These are phyloP conservation scores for Phytophthora vignae DNA, from an alignment of 352 stramenopile species.

Conservation along the genomic window DNA sequence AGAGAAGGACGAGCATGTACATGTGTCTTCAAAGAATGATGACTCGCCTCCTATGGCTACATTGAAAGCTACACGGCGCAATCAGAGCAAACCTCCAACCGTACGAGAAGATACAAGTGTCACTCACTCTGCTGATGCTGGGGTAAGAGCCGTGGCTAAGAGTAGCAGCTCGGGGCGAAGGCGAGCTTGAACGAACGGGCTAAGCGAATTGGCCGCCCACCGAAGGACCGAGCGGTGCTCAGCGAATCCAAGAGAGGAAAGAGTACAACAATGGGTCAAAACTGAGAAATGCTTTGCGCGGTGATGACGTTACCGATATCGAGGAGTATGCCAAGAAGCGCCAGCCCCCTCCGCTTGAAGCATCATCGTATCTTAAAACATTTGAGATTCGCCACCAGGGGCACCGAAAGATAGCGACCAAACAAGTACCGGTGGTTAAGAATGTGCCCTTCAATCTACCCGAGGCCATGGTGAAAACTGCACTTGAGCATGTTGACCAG, in stretches of 20 bases:
- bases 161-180: no score
- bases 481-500: not conserved
- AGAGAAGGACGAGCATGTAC: no score
- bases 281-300: not conserved
- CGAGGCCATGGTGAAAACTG: not conserved
- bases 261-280: slow-evolving; percentile 11
- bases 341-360: not conserved
- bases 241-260: not conserved
- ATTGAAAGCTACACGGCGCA: no score
- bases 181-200: no score
- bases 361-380: slow-evolving; percentile 1
- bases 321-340: not conserved
- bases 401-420: not conserved
- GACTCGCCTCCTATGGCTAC: no score
- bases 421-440: not conserved
- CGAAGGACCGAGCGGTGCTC: no score
- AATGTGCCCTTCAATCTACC: not conserved
- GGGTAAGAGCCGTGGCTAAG: no score
- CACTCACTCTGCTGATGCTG: no score
- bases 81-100: no score
- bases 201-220: no score
- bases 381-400: not conserved
- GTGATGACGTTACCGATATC: slow-evolving; percentile 1
- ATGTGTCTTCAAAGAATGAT: no score
- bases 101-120: no score